These are phyloP conservation scores for Nasturtium officinale DNA, from an alignment of 345 rosid genomes.

Conservation along the genomic window DNA sequence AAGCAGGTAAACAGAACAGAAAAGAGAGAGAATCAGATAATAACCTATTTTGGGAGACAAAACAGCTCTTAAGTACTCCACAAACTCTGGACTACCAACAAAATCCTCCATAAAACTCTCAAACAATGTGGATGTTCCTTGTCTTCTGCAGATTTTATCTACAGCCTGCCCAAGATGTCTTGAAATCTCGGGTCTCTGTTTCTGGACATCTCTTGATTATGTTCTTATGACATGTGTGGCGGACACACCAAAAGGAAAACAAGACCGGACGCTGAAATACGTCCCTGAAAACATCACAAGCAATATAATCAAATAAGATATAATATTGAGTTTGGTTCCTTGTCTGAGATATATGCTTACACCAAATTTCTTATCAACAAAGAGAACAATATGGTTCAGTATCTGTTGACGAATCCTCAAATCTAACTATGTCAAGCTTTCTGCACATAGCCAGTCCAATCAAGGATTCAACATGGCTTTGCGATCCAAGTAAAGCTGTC, in stretches of 20 bases:
- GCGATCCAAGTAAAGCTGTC: neutral
- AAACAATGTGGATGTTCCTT: conserved; percentile 55
- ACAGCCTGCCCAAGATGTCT: conserved; percentile 62
- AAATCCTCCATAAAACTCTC: conserved; percentile 65
- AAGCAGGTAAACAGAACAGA: neutral
- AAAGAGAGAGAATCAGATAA: conserved; percentile 25
- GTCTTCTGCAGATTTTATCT: conserved; percentile 68
- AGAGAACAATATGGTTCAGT: conserved; percentile 11
- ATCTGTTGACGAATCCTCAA: neutral
- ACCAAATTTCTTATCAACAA: neutral
- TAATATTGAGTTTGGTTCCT: conserved; percentile 5
- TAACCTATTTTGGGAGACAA: conserved; percentile 86
- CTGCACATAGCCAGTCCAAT: neutral
- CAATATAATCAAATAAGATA: conserved; percentile 1
- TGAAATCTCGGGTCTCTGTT: conserved; percentile 60
- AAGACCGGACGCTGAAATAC: conserved; percentile 87
- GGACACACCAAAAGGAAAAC: conserved; percentile 84
- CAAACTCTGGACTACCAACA: conserved; percentile 57
- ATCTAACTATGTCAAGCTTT: conserved; percentile 10
- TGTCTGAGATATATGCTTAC: neutral
- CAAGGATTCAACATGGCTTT: conserved; percentile 6
- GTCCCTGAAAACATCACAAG: conserved; percentile 63
- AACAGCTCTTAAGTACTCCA: conserved; percentile 83
- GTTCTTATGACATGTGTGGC: conserved; percentile 91
- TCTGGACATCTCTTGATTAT: conserved; percentile 74